These are phyloP conservation scores for Amaranthus tricolor DNA, from an alignment of 179 eudicot species.

Conservation along the genomic window DNA sequence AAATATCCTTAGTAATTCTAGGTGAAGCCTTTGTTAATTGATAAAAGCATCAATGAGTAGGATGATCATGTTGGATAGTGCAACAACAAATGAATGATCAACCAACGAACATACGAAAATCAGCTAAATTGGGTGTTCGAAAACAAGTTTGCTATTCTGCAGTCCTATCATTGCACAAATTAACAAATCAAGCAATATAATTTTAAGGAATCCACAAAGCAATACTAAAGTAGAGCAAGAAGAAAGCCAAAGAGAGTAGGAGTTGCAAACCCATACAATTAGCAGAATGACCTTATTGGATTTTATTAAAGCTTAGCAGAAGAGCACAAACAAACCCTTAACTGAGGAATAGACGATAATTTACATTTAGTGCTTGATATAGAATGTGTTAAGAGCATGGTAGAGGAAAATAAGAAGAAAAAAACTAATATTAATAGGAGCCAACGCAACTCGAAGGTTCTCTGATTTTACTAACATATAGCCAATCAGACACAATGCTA, in stretches of 20 bases:
- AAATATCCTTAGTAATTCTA: neutral
- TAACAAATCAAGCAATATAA: neutral
- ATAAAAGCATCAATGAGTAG: neutral
- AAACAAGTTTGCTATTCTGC: neutral
- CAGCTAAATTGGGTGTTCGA: neutral
- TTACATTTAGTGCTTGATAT: neutral
- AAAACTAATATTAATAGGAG: neutral
- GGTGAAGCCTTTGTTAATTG: neutral
- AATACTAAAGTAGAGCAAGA: neutral
- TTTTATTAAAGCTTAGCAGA: neutral
- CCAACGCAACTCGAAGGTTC: neutral
- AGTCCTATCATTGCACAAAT: neutral
- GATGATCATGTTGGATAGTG: neutral
- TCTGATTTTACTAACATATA: neutral
- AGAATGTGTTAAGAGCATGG: neutral
- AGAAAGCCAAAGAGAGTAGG: neutral
- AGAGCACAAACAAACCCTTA: neutral
- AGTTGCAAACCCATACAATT: neutral
- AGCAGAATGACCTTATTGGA: neutral
- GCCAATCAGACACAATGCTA: neutral
- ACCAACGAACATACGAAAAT: neutral
- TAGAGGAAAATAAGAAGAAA: neutral
- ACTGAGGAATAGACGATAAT: neutral
- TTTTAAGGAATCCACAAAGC: neutral
- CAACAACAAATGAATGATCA: neutral